phyloP scores from a whole-genome alignment of 148 eudicot genomes.

The Cornus suecica region DNA sequence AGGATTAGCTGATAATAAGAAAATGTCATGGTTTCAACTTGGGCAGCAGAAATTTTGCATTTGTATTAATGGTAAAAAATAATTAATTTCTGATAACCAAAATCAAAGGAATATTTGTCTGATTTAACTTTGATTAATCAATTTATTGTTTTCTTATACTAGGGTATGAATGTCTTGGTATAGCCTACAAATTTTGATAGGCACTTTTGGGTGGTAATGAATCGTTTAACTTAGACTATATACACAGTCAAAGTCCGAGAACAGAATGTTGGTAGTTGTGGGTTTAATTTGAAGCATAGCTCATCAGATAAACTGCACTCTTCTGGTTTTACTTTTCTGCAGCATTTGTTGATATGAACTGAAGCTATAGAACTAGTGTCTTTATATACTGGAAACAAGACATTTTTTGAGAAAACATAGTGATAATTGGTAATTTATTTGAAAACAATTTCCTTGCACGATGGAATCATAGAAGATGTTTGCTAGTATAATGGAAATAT shows the following conservation, averaged over 20 bases:
- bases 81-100: neutral
- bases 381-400: neutral
- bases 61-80: neutral
- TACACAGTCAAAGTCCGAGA: neutral
- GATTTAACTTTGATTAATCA: neutral
- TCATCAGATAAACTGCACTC: neutral
- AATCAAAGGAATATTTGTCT: too few species aligned
- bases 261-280: neutral
- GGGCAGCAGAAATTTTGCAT: neutral
- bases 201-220: neutral
- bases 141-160: neutral
- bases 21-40: too few species aligned
- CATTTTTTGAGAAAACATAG: neutral
- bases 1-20: too few species aligned
- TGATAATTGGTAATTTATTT: neutral
- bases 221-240: neutral
- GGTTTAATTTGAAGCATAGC: neutral
- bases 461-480: neutral
- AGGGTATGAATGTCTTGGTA: too few species aligned
- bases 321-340: neutral
- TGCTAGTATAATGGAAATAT: neutral
- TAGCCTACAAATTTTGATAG: neutral
- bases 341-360: neutral
- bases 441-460: neutral
- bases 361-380: neutral